Conservation (phyloP, 768 basidiomycete genomes). For the Arthromyces matolae region DNA sequence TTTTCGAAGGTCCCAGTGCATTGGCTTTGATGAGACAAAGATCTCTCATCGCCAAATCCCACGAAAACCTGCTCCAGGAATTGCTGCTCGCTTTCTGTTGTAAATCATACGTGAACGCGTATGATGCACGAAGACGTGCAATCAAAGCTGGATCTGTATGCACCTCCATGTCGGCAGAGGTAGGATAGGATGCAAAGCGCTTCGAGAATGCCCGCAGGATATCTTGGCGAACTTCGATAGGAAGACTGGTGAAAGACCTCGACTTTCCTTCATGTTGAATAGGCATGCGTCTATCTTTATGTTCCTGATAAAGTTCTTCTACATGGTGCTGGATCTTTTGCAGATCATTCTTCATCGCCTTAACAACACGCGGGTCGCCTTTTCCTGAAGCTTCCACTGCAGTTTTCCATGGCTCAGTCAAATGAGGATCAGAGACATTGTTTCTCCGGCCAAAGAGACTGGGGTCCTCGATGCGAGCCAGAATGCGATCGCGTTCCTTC, state of each 20-base stretch:
- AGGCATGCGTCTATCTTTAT: too few species aligned
- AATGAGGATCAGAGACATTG: constrained; percentile 17
- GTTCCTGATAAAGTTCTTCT: constrained; percentile 22
- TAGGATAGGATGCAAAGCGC: constrained; percentile 34
- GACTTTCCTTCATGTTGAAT: constrained; percentile 8
- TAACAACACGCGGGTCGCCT: constrained; percentile 13
- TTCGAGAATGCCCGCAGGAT: constrained; percentile 39
- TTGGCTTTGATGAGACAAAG: constrained; percentile 48
- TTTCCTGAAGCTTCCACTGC: constrained; percentile 23
- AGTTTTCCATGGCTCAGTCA: constrained; percentile 35
- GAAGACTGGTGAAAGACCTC: constrained; percentile 32
- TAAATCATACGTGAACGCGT: constrained; percentile 41
- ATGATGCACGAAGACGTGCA: constrained; percentile 43
- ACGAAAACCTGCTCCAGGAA: constrained; percentile 43
- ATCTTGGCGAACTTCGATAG: constrained; percentile 48
- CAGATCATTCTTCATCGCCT: constrained; percentile 31
- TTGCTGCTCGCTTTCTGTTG: constrained; percentile 5
- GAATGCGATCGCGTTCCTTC: constrained; percentile 13
- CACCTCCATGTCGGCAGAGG: constrained; percentile 19
- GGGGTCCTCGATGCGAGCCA: constrained; percentile 15
- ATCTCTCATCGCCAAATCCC: constrained; percentile 46
- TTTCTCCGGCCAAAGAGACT: constrained; percentile 16
- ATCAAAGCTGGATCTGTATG: constrained; percentile 29
- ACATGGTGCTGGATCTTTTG: constrained; percentile 39
- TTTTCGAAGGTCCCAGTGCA: constrained; percentile 37